A percentile compares a stretch with the other conserved stretches of the same genome.
phyloP scores from a whole-genome alignment of 2,329 filamentous ascomycete genomes.

The Neophaeococcomyces aloes region DNA sequence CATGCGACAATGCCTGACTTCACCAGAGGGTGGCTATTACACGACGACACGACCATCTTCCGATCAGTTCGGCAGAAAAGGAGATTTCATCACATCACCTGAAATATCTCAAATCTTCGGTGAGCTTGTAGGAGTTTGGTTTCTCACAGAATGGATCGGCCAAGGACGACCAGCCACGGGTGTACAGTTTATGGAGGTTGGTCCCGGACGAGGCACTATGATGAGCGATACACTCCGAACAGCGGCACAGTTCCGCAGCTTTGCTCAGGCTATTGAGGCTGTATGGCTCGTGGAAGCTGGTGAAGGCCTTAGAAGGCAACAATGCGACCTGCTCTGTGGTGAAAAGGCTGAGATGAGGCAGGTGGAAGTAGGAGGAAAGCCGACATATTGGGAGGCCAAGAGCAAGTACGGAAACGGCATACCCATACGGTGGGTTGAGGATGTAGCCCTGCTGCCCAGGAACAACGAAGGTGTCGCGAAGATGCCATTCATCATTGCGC shows the following conservation, averaged over 20 bases:
- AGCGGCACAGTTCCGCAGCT: constrained; percentile 67
- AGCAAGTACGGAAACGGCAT: constrained; percentile 60
- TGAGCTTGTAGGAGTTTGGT: constrained; percentile 87
- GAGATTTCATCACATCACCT: constrained; percentile 93
- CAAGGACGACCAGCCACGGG: constrained; percentile 65
- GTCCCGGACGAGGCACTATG: constrained; percentile 83
- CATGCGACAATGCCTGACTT: constrained; percentile 97
- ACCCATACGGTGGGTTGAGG: constrained; percentile 68
- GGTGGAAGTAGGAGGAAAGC: constrained; percentile 22
- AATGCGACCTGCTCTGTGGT: constrained; percentile 74
- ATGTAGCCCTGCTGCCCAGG: constrained; percentile 69
- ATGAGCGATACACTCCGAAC: constrained; percentile 95
- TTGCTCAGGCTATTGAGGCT: constrained; percentile 67
- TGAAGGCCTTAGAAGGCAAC: constrained; percentile 60
- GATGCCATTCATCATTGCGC: constrained; percentile 85
- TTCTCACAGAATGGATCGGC: constrained; percentile 91
- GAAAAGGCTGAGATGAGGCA: constrained; percentile 60
- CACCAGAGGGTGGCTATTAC: constrained; percentile 86
- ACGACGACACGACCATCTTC: constrained; percentile 55
- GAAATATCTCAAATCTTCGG: constrained; percentile 98
- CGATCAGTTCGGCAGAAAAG: constrained; percentile 85
- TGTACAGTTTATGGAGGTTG: constrained; percentile 85
- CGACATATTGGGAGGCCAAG: constrained; percentile 56
- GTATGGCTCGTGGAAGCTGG: constrained; percentile 96
- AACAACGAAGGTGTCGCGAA: constrained; percentile 52